Base-by-base conservation (phyloP, 1,139 yeast genomes). In the Lodderomyces beijingensis region DNA sequence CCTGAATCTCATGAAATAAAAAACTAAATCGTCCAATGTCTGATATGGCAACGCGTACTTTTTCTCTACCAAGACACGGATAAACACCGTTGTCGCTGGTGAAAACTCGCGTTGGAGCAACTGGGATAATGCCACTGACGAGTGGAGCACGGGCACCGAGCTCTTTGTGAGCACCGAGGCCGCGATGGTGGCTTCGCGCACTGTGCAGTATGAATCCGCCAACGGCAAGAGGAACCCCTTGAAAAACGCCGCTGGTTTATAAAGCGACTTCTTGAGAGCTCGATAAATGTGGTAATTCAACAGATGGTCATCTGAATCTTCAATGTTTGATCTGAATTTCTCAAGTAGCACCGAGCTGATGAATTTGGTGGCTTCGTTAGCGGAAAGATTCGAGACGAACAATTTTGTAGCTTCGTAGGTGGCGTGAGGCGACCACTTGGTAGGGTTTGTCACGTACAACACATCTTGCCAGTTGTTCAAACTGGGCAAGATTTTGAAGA, bases 201-300 rank as follows among this genome's bases (percentile, higher is more conserved):
- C 81, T 6, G 95, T 71, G 59, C 97, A 89, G 39, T 79, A 81
- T 11, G 79, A 74, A 51, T 85, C 94, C 18, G 87, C 85, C 38
- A 91, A 67, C 10, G 97, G 97, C 53, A 91, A 85, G 39, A 91
- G 65, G 50, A 91, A 89, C 1, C 98, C 99, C 59, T 88, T 89
- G 72, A 91, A 91, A 51, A 89, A 93, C 11, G 98, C 98, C 37
- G 94, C 91, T 16, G 99, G 98, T 59, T 91, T 93, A 66, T 91
- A 91, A 35, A 93, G 71, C 1, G 96, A 77, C 61, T 93, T 93
- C 57, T 89, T 89, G 46, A 91, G 65, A 1, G 98, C 80, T 51
- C 96, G 77, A 59, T 91, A 91, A 31, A 91, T 70, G 55, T 91
- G 99, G 55, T 91, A 91, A 59, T 93, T 89, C 41, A 83, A 65